Evolutionary conservation across 1,284 basidiomycete genomes (phyloP), one percentile per base, ranked within the genome.

Genomic region (Malassezia psittaci): DNA sequence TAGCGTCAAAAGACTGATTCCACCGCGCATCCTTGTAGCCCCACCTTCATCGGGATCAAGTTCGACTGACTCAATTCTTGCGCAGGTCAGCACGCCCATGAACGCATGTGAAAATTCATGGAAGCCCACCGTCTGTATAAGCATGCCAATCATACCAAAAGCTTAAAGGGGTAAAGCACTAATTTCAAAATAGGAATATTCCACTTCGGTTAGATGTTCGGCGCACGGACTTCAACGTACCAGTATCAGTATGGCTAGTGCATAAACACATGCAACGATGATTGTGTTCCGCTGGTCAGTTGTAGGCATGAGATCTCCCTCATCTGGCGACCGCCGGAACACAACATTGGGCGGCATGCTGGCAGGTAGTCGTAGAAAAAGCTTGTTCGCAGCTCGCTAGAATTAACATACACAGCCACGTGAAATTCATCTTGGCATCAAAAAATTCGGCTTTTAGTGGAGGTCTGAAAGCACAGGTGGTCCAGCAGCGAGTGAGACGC

Each of bases 1-100:
- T 0, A 89, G 79, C 1, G 88, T 88, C 47, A 93, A 79, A 79
- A 85, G 86, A 10, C 83, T 79, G 40, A 94, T 84, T 0, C 91
- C 93, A 24, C 91, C 91, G 36, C 88, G 83, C 90, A 96, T 96
- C 32, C 82, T 79, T 0, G 93, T 96, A 11, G 85, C 83, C 1
- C 93, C 93, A 15, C 90, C 91, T 77, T 94, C 90, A 68, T 94
- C 85, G 32, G 75, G 74, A 57, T 73, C 62, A 40, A 60, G 51
- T 35, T 64, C 53, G 64, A 64, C 57, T 29, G 54, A 86, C 74
- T 94, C 86, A 52, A 98, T 90, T 37, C 78, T 82, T 7, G 90
- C 93, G 64, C 93, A 91, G 3, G 93, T 98, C 24, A 94, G 79
- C 15, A 94, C 64, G 10, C 77, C 76, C 6, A 70, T 65, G 7